Evolutionary conservation across 1,139 yeast genomes (phyloP).

Genomic region (Kluyveromyces marxianus): DNA sequence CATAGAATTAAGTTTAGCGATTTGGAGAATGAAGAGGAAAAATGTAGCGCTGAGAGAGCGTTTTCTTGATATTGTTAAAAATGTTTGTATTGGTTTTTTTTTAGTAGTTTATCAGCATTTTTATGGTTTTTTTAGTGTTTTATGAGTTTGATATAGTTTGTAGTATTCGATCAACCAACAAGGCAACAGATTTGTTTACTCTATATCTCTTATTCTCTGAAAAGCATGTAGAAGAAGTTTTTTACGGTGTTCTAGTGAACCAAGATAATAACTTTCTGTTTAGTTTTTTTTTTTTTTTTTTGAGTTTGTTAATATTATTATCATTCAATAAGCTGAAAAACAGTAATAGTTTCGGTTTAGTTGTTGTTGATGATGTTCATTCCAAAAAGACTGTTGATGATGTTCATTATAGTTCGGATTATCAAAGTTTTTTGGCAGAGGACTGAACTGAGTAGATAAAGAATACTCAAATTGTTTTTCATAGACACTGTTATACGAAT

Average conservation of each 20-base stretch:
- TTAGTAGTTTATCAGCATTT: constrained; percentile 4
- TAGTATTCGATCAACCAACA: background rate
- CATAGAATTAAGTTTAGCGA: background rate
- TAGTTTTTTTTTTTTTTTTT: background rate
- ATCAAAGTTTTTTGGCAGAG: constrained; percentile 11
- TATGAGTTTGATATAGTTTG: background rate
- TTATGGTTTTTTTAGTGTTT: background rate
- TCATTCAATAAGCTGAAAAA: constrained; percentile 10
- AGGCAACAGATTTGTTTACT: no score
- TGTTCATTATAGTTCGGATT: constrained; percentile 12
- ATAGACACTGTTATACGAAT: constrained; percentile 11
- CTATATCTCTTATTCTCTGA: no score
- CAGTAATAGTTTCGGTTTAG: constrained; percentile 11
- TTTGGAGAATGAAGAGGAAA: background rate
- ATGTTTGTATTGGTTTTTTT: constrained; percentile 1
- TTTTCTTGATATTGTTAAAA: background rate
- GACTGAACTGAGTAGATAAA: constrained; percentile 13
- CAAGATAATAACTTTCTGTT: background rate
- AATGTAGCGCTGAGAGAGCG: background rate
- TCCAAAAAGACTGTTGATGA: constrained; percentile 15
- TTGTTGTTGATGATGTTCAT: constrained; percentile 8
- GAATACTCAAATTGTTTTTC: constrained; percentile 13
- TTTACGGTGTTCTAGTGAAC: no score
- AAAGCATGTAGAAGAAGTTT: no score
- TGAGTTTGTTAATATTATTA: background rate